Evolutionary conservation across 2,329 filamentous ascomycete genomes (phyloP).

Genomic region (Ophiosphaerella narmari): DNA sequence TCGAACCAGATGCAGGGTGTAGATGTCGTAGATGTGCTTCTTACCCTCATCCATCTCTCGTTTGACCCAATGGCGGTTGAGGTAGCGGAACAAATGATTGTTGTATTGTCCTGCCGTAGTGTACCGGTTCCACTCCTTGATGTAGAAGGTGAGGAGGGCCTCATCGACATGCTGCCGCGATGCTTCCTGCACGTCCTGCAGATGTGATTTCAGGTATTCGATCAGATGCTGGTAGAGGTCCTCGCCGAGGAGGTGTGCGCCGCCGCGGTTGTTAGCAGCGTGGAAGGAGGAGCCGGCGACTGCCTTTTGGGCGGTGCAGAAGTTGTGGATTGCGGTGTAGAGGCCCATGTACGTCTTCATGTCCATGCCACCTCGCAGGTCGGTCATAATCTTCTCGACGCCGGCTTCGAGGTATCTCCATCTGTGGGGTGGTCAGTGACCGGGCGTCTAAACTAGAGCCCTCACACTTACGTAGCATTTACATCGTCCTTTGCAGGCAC

Average conservation of each 20-base stretch:
- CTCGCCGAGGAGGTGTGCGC: slow-evolving; percentile 92
- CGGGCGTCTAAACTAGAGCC: background rate
- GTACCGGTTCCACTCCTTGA: slow-evolving; percentile 94
- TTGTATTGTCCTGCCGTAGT: slow-evolving; percentile 96
- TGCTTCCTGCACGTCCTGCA: slow-evolving; percentile 70
- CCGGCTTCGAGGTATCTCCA: slow-evolving; percentile 89
- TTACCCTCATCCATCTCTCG: slow-evolving; percentile 98
- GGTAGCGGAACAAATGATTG: slow-evolving; percentile 93
- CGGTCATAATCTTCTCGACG: slow-evolving; percentile 90
- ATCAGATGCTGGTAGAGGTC: slow-evolving; percentile 94
- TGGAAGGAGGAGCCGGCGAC: slow-evolving; percentile 61
- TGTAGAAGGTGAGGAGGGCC: slow-evolving; percentile 88
- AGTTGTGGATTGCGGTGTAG: slow-evolving; percentile 98
- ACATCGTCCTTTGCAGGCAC: slow-evolving; percentile 63
- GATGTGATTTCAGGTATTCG: slow-evolving; percentile 78
- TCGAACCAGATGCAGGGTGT: slow-evolving; percentile 92
- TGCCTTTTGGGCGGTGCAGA: slow-evolving; percentile 97
- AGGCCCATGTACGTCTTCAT: slow-evolving; percentile 97
- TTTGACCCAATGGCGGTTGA: slow-evolving; percentile 99
- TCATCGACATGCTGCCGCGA: slow-evolving; percentile 86
- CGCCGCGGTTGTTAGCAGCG: slow-evolving; percentile 69
- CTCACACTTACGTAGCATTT: slow-evolving; percentile 61
- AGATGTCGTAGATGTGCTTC: slow-evolving; percentile 97
- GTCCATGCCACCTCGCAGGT: slow-evolving; percentile 89
- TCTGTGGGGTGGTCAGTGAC: slow-evolving; percentile 54